phyloP scores from a whole-genome alignment of 2,329 filamentous ascomycete genomes.

The Rutstroemia sp. region DNA sequence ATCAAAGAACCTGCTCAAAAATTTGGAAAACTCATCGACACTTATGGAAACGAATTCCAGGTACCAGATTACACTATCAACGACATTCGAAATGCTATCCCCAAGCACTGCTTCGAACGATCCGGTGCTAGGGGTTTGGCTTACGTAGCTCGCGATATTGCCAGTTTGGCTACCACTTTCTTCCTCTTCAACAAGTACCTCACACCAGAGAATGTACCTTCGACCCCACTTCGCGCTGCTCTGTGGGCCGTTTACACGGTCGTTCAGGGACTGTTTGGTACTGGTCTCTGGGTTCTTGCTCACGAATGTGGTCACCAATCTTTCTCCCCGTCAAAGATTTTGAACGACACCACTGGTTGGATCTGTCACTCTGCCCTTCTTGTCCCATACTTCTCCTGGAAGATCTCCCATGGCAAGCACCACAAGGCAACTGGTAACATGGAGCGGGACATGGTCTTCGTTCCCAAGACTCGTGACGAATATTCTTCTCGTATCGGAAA shows the following conservation, averaged over 20 bases:
- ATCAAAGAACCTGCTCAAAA: slow-evolving; percentile 26
- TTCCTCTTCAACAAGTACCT: slow-evolving; percentile 83
- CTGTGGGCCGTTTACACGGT: slow-evolving; percentile 61
- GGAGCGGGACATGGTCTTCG: slow-evolving; percentile 97
- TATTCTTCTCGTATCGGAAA: slow-evolving; percentile 70
- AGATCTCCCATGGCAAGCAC: slow-evolving; percentile 98
- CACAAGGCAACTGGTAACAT: slow-evolving; percentile 98
- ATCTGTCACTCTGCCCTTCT: slow-evolving; percentile 80
- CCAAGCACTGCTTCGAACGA: slow-evolving; percentile 92
- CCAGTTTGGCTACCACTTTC: slow-evolving; percentile 68
- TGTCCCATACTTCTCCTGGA: slow-evolving; percentile 98
- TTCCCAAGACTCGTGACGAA: slow-evolving; percentile 83
- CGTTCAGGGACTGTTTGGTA: slow-evolving; percentile 86
- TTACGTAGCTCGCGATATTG: slow-evolving; percentile 80
- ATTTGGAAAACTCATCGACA: slow-evolving; percentile 71
- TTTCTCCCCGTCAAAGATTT: slow-evolving; percentile 82
- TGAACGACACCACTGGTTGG: slow-evolving; percentile 93
- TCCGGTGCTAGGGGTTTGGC: slow-evolving; percentile 65
- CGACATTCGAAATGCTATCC: slow-evolving; percentile 93
- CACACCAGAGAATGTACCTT: slow-evolving; percentile 76
- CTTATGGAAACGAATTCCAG: slow-evolving; percentile 90
- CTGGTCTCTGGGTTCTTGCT: slow-evolving; percentile 90
- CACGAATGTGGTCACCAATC: slow-evolving; percentile 98
- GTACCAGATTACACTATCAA: slow-evolving; percentile 96
- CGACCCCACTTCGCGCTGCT: slow-evolving; percentile 53